Conservation (phyloP, 2,329 filamentous ascomycete genomes). For the Fusarium musae region DNA sequence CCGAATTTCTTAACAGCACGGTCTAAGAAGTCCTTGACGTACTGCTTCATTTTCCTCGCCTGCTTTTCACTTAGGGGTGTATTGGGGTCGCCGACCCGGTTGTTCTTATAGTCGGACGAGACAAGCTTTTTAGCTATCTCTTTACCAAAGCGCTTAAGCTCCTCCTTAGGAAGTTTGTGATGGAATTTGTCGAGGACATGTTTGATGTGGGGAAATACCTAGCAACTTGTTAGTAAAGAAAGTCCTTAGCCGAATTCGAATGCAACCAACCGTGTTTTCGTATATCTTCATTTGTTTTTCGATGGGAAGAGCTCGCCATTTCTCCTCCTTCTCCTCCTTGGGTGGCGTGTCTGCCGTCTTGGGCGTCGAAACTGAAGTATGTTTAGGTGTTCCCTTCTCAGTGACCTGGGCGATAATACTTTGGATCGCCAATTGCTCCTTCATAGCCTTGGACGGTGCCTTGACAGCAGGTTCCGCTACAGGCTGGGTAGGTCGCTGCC, state of each 20-base stretch:
- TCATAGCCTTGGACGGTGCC: slow-evolving; percentile 69
- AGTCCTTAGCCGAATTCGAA: background rate
- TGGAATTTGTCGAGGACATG: slow-evolving; percentile 88
- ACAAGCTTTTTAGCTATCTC: slow-evolving; percentile 89
- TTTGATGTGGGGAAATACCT: slow-evolving; percentile 88
- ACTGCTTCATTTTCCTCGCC: slow-evolving; percentile 82
- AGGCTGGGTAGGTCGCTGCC: slow-evolving; percentile 79
- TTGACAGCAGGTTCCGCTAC: slow-evolving; percentile 72
- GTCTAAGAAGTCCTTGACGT: slow-evolving; percentile 86
- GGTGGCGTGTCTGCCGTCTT: slow-evolving; percentile 66
- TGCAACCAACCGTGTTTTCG: slow-evolving; percentile 81
- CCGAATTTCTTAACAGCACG: slow-evolving; percentile 82
- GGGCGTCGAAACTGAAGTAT: slow-evolving; percentile 70
- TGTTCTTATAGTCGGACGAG: slow-evolving; percentile 89
- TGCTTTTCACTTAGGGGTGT: slow-evolving; percentile 77
- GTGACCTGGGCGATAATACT: slow-evolving; percentile 88
- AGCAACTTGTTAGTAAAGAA: slow-evolving; percentile 18
- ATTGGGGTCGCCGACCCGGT: slow-evolving; percentile 84
- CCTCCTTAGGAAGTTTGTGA: slow-evolving; percentile 85
- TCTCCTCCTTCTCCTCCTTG: slow-evolving; percentile 72
- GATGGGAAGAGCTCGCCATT: slow-evolving; percentile 74
- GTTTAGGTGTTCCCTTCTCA: slow-evolving; percentile 67
- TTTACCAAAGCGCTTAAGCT: slow-evolving; percentile 71
- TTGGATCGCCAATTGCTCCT: slow-evolving; percentile 79
- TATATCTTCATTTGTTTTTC: slow-evolving; percentile 97